Base-by-base conservation (phyloP, 2,329 filamentous ascomycete genomes). In the Fusarium chaquense region DNA sequence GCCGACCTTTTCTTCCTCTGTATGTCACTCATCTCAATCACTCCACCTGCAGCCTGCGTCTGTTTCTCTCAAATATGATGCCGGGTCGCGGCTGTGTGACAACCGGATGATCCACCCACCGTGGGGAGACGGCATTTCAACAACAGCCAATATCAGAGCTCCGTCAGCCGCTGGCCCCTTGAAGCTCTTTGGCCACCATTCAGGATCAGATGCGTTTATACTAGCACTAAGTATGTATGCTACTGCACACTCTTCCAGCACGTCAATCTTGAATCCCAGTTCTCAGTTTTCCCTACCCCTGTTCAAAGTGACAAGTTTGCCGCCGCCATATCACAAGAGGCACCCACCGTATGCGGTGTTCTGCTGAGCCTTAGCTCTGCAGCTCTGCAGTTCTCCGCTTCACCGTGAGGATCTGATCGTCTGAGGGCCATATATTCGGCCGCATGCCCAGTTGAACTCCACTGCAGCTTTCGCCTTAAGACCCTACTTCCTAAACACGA, bases 61-160 rank as follows among this genome's bases (percentile, higher is more conserved):
- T 70, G 62, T 64, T 71, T 61, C 67, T 66, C 60, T 62, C 52
- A 59, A 67, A 58, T 56, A 64, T 51, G 58, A 66, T 51, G 56
- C 63, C 68, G 67, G 60, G 58, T 71, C 67, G 67, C 73, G 65
- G 69, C 53, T 71, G 73, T 77, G 75, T 76, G 73, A 72, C 69
- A 68, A 58, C 55, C 55, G 57, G 35, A 69, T 70, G 59, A 64
- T 76, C 57, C 69, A 75, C 71, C 57, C 69, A 75, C 72, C 54
- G 55, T 69, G 67, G 61, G 65, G 61, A 69, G 63, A 65, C 64
- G 47, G 61, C 73, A 75, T 76, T 58, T 73, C 56, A 57, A 47
- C 40, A 46, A 43, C 82, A 82, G 80, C 85, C 85, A 87, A 87
- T 87, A 86, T 86, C 80, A 81, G 80, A 78, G 78, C 77, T 75